Evolutionary conservation across 768 basidiomycete genomes (phyloP).

Genomic region (Suillus luteus): DNA sequence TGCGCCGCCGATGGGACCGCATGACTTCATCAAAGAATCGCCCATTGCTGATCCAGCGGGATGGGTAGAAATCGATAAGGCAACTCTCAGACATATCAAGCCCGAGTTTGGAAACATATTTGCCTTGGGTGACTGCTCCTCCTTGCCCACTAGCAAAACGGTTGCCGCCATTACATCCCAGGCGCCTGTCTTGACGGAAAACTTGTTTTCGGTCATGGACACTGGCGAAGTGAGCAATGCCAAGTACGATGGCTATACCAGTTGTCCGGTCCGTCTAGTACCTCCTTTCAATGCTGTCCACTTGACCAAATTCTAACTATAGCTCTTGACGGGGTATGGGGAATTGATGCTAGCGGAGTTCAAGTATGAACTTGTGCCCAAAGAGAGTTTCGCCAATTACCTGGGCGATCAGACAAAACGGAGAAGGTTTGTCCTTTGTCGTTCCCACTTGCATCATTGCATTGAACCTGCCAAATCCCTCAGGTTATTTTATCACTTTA

Average conservation of each 20-base stretch:
- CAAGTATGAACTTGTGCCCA: constrained; percentile 86
- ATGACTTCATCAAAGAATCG: constrained; percentile 75
- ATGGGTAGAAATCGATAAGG: constrained; percentile 86
- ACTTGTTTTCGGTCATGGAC: constrained; percentile 75
- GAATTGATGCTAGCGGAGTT: constrained; percentile 90
- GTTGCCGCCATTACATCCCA: constrained; percentile 92
- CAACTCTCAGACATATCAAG: constrained; percentile 82
- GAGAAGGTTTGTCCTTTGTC: constrained; percentile 52
- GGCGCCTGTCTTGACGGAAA: constrained; percentile 88
- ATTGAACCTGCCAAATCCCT: constrained; percentile 12
- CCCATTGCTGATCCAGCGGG: constrained; percentile 80
- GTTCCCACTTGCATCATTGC: constrained; percentile 1
- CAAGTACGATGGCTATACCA: constrained; percentile 85
- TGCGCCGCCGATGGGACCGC: constrained; percentile 90
- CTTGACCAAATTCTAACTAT: constrained; percentile 10
- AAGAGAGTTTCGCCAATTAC: constrained; percentile 76
- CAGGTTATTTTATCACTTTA: constrained; percentile 84
- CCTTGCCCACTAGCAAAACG: constrained; percentile 93
- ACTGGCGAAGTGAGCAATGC: constrained; percentile 71
- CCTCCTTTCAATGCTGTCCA: constrained; percentile 8
- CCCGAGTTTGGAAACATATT: constrained; percentile 82
- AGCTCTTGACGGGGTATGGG: constrained; percentile 83
- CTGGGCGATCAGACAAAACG: constrained; percentile 78
- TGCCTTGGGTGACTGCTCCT: constrained; percentile 89
- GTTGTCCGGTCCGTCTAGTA: constrained; percentile 67